Conservation (phyloP, 2,329 filamentous ascomycete species). For the Epichloe scottii region DNA sequence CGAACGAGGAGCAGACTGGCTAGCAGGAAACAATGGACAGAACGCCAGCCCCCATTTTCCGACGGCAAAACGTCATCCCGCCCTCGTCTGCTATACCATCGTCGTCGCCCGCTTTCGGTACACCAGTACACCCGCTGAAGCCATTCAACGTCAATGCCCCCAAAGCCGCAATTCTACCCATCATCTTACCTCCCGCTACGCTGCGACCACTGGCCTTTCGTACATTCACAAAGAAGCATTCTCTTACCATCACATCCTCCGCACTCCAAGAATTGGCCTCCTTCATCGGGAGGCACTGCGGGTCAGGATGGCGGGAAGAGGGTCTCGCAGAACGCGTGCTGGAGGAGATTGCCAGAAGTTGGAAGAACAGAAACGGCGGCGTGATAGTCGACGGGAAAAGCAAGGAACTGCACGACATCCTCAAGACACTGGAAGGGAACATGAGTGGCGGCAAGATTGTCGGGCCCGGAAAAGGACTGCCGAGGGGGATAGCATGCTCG, state of each 20-base stretch:
- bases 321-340: conserved; percentile 84
- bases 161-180: conserved; percentile 64
- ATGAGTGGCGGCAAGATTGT: conserved; percentile 75
- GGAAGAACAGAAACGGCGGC: conserved; percentile 81
- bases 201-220: conserved; percentile 85
- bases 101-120: conserved; percentile 82
- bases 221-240: conserved; percentile 95
- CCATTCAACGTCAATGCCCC: conserved; percentile 43
- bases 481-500: conserved; percentile 49
- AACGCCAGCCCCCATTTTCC: conserved; percentile 26
- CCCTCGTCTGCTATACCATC: conserved; percentile 58
- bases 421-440: conserved; percentile 72
- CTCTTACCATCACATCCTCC: conserved; percentile 78
- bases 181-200: conserved; percentile 76
- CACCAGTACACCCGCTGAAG: conserved; percentile 66
- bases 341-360: conserved; percentile 80
- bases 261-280: conserved; percentile 73
- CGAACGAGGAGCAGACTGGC: background rate
- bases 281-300: conserved; percentile 89
- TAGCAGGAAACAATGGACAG: conserved; percentile 20
- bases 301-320: conserved; percentile 91
- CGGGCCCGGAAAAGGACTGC: conserved; percentile 35
- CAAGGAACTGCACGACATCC: conserved; percentile 64
- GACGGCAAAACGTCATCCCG: conserved; percentile 21
- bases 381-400: conserved; percentile 81